These are phyloP conservation scores for Scheffersomyces insectosa DNA, from an alignment of 1,139 yeast genomes.

Conservation along the genomic window DNA sequence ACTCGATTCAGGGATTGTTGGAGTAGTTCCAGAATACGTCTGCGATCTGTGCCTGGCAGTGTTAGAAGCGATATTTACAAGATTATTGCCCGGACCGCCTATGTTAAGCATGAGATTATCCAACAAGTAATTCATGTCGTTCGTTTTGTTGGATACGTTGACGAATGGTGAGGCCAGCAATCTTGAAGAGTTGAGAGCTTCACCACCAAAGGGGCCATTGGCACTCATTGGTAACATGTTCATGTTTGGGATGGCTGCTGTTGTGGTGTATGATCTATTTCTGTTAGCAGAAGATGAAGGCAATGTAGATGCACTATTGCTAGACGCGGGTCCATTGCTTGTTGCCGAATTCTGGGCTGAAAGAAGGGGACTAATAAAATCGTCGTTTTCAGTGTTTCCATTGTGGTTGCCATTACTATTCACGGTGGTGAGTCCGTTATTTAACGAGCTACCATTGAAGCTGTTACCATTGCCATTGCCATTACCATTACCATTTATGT, in stretches of 20 bases:
- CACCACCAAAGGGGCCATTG: constrained; percentile 10
- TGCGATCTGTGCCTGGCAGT: constrained; percentile 40
- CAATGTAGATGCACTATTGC: background rate
- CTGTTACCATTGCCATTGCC: constrained; percentile 6
- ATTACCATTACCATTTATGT: constrained; percentile 8
- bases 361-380: constrained; percentile 34
- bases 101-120: constrained; percentile 34
- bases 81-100: constrained; percentile 10
- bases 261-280: constrained; percentile 53
- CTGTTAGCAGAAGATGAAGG: constrained; percentile 16
- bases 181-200: constrained; percentile 13
- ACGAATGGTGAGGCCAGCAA: constrained; percentile 16
- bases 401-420: constrained; percentile 9
- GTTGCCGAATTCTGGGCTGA: constrained; percentile 24
- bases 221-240: constrained; percentile 10
- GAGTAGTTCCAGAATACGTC: constrained; percentile 42
- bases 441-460: constrained; percentile 23
- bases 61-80: constrained; percentile 8
- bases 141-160: constrained; percentile 16
- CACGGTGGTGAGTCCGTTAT: constrained; percentile 8
- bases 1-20: constrained; percentile 22
- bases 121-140: constrained; percentile 31
- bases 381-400: background rate
- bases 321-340: constrained; percentile 4
- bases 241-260: constrained; percentile 32